phyloP scores from a whole-genome alignment of 1,284 basidiomycete species.

The Tylopilus orsonianus region DNA sequence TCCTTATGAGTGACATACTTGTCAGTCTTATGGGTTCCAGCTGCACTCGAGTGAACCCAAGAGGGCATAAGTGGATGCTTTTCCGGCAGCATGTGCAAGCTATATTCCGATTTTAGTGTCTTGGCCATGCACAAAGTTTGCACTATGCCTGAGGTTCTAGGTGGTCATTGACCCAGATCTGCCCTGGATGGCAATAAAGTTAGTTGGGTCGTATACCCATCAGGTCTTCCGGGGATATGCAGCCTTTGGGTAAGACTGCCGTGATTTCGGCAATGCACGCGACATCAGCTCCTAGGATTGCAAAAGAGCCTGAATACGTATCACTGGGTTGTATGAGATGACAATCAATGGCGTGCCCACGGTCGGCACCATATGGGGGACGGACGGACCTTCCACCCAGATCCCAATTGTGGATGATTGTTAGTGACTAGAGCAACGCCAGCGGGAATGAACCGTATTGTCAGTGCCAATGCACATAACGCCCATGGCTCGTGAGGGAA shows the following conservation, averaged over 20 bases:
- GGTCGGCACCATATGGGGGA: too few species aligned
- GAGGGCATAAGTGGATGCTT: conserved; percentile 52
- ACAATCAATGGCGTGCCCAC: too few species aligned
- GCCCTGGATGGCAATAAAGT: conserved; percentile 41
- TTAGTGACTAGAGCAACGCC: too few species aligned
- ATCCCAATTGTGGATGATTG: too few species aligned
- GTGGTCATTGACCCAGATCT: conserved; percentile 64
- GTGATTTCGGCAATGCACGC: conserved; percentile 67
- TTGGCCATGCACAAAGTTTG: conserved; percentile 55
- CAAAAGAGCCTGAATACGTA: too few species aligned
- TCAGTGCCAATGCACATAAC: too few species aligned
- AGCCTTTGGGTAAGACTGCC: conserved; percentile 73
- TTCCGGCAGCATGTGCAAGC: conserved; percentile 63
- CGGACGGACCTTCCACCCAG: too few species aligned
- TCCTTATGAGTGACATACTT: conserved; percentile 35
- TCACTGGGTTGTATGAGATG: too few species aligned
- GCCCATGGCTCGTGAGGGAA: too few species aligned
- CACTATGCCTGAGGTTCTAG: conserved; percentile 53
- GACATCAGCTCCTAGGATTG: conserved; percentile 59
- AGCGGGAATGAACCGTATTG: too few species aligned
- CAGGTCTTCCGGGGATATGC: conserved; percentile 68
- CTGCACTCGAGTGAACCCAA: conserved; percentile 40
- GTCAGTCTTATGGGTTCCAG: conserved; percentile 24
- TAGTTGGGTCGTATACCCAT: conserved; percentile 31
- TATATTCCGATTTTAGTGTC: conserved; percentile 55